Evolutionary conservation across 1,139 yeast genomes (phyloP).

Genomic region (Yamadazyma diospyri): DNA sequence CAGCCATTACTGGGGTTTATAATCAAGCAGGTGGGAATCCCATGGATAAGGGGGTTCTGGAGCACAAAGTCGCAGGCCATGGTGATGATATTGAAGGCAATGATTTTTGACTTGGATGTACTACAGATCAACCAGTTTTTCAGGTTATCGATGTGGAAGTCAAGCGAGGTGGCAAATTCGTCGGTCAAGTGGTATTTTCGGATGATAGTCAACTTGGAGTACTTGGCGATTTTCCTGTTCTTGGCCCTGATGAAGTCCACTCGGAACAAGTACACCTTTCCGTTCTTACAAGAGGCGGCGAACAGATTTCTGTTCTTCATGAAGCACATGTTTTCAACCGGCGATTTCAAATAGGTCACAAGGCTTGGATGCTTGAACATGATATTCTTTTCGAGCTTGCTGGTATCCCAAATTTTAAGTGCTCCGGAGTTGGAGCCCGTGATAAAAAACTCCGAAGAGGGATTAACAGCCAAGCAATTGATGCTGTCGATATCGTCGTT

Average conservation of each 20-base stretch:
- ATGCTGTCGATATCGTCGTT: constrained; percentile 33
- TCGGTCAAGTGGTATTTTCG: constrained; percentile 36
- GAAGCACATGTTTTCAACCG: constrained; percentile 49
- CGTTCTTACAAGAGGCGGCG: constrained; percentile 66
- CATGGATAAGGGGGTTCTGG: constrained; percentile 61
- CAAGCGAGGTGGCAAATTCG: constrained; percentile 37
- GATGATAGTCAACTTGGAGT: constrained; percentile 36
- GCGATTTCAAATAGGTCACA: constrained; percentile 43
- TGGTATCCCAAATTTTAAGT: constrained; percentile 75
- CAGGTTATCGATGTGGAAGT: constrained; percentile 33
- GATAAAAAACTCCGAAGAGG: constrained; percentile 64
- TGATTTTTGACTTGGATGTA: constrained; percentile 52
- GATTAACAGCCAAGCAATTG: constrained; percentile 54
- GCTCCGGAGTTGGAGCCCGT: constrained; percentile 77
- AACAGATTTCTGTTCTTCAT: constrained; percentile 62
- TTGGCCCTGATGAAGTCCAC: constrained; percentile 46
- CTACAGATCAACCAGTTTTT: constrained; percentile 36
- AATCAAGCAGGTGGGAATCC: constrained; percentile 58
- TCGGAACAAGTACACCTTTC: constrained; percentile 54
- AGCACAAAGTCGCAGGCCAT: constrained; percentile 46
- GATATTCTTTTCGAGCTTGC: constrained; percentile 61
- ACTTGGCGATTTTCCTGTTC: constrained; percentile 30
- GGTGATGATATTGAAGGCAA: constrained; percentile 57
- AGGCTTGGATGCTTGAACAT: constrained; percentile 54
- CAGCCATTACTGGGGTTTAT: constrained; percentile 54